phyloP scores from a whole-genome alignment of 306 rosid genomes.

The Myrica gale region DNA sequence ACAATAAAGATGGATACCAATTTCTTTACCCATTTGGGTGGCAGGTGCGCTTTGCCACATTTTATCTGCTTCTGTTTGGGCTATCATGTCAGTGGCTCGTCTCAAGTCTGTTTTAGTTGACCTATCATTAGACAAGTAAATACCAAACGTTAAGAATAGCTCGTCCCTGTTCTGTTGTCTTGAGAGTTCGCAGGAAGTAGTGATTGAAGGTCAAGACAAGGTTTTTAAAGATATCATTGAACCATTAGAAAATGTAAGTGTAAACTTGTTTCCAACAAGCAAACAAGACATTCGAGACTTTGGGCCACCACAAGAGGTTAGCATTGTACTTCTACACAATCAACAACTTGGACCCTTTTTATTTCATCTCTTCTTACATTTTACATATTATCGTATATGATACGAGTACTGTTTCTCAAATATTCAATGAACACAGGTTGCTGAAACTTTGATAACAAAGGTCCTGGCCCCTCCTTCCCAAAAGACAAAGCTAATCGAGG shows the following conservation, averaged over 20 bases:
- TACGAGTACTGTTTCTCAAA: neutral
- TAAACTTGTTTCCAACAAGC: constrained; percentile 60
- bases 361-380: neutral
- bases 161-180: constrained; percentile 24
- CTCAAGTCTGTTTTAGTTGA: constrained; percentile 18
- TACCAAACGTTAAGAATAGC: constrained; percentile 26
- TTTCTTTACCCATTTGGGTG: constrained; percentile 94
- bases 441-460: constrained; percentile 70
- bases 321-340: constrained; percentile 7
- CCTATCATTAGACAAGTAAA: constrained; percentile 19
- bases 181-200: constrained; percentile 69
- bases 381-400: neutral
- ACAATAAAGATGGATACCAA: constrained; percentile 82
- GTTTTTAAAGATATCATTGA: constrained; percentile 96
- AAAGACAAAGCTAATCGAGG: constrained; percentile 82
- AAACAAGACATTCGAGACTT: constrained; percentile 82
- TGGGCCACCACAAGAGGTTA: constrained; percentile 77
- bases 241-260: constrained; percentile 86
- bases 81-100: constrained; percentile 22
- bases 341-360: constrained; percentile 3
- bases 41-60: constrained; percentile 60
- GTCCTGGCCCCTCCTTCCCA: constrained; percentile 87
- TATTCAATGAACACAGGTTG: constrained; percentile 53
- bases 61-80: constrained; percentile 21
- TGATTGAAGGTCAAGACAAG: constrained; percentile 91